Percentiles rank a stretch among this genome's conserved stretches.
Conservation (phyloP, 2,329 filamentous ascomycete genomes). For the Alternaria solani region DNA sequence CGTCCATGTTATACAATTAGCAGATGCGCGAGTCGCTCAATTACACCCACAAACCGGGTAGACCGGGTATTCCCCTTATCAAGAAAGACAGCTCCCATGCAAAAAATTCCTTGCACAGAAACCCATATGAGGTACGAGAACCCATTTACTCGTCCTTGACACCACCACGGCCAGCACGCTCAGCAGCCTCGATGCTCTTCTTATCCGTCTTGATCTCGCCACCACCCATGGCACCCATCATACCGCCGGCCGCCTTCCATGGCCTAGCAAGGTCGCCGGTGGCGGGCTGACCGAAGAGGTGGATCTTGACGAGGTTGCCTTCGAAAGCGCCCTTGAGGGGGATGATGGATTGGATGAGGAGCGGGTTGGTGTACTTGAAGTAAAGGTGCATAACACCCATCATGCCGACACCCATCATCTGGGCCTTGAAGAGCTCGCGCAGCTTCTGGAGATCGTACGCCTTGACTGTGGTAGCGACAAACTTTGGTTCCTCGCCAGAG, state of each 20-base stretch:
- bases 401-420: slow-evolving; percentile 97
- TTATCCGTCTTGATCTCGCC: slow-evolving; percentile 83
- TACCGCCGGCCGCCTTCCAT: slow-evolving; percentile 85
- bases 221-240: slow-evolving; percentile 81
- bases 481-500: slow-evolving; percentile 91
- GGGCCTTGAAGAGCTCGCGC: slow-evolving; percentile 82
- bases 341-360: slow-evolving; percentile 98
- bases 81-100: neutral
- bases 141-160: slow-evolving; percentile 60
- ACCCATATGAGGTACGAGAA: neutral
- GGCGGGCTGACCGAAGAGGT: slow-evolving; percentile 86
- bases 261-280: slow-evolving; percentile 91
- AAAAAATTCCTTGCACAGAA: neutral
- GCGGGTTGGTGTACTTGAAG: slow-evolving; percentile 99
- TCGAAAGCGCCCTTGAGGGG: slow-evolving; percentile 96
- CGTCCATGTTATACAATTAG: slow-evolving; percentile 14
- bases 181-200: slow-evolving; percentile 63
- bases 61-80: neutral
- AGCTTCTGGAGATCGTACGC: slow-evolving; percentile 92
- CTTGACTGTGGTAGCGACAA: slow-evolving; percentile 94
- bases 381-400: slow-evolving; percentile 99
- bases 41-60: neutral
- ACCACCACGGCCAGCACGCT: slow-evolving; percentile 59
- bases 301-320: slow-evolving; percentile 94
- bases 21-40: neutral